Conservation (phyloP, 202 grass and related monocot species). For the Sporobolus alterniflorus region DNA sequence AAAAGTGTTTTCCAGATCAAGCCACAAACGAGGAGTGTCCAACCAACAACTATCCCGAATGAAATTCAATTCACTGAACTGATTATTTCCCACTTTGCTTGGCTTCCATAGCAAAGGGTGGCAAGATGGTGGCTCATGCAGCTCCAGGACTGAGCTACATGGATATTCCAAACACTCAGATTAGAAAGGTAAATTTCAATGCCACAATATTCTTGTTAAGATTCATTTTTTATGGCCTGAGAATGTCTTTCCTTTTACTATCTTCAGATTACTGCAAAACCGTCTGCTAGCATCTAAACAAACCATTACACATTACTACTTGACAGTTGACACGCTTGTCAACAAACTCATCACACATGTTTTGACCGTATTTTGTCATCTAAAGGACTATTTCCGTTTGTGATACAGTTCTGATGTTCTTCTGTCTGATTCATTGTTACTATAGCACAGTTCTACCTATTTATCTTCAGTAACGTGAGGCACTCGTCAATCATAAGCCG, state of each 20-base stretch:
- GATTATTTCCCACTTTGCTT: neutral
- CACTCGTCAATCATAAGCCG: no score
- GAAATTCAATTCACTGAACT: conserved; percentile 9
- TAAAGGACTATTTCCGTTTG: neutral
- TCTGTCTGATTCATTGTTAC: neutral
- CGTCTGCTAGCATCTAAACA: conserved; percentile 84
- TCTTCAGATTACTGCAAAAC: conserved; percentile 85
- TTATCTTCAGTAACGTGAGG: no score
- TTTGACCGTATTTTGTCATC: conserved; percentile 12
- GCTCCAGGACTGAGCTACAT: conserved; percentile 58
- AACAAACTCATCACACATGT: conserved; percentile 92
- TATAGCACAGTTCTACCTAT: no score
- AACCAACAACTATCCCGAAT: no score
- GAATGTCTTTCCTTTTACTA: conserved; percentile 18
- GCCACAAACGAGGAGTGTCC: no score
- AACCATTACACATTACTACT: conserved; percentile 97
- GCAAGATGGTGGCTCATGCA: conserved; percentile 42
- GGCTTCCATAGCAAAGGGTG: conserved; percentile 62
- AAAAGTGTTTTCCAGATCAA: no score
- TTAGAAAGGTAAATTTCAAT: conserved; percentile 79
- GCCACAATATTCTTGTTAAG: neutral
- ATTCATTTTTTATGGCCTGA: neutral
- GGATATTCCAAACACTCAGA: conserved; percentile 87
- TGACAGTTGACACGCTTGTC: conserved; percentile 79
- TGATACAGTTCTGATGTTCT: conserved; percentile 2